Evolutionary conservation across 108 stramenopile genomes (phyloP), one percentile per base, ranked within the genome.

Genomic region (Chaetoceros tenuissimus): DNA sequence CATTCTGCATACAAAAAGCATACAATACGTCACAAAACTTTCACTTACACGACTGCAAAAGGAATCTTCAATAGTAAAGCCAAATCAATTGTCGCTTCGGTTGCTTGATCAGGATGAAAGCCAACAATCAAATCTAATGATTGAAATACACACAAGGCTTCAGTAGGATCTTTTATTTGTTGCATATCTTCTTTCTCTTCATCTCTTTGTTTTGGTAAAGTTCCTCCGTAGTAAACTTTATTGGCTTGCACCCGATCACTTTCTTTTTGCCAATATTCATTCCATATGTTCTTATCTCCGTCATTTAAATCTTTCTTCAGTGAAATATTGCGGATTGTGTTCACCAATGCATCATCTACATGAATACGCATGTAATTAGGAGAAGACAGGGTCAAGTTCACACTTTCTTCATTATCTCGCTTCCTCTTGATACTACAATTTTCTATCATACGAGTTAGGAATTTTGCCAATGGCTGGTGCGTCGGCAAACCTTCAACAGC

Each of bases 61-160:
- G 87, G 86, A 44, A 87, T 62, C 13, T 51, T 48, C 13, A 84
- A 48, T 3, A 69, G 28, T 3, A 81, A 30, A 7, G 86, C 89
- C 48, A 82, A 50, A 48, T 91, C 89, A 10, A 94, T 71, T 16
- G 62, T 56, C 18, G 64, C 60, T 30, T 94, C 93, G 7, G 93
- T 94, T 22, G 93, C 89, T 55, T 88, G 81, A 64, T 92, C 91
- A 16, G 93, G 86, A 64, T 94, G 93, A 63, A 94, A 85, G 7
- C 93, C 93, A n/a, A 82, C 75, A 29, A 94, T 68, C 28, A 86
- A 34, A 50, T 75, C 43, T 58, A 59, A 29, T 28, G 53, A 55
- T 50, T 17, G 51, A 1, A 79, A 48, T 3, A 22, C 48, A 28
- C 62, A 24, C 16, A 69, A 24, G 18, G 75, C 68, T 18, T 43